phyloP scores from a whole-genome alignment of 176 grass and related monocot genomes.

The Elymus sibiricus region DNA sequence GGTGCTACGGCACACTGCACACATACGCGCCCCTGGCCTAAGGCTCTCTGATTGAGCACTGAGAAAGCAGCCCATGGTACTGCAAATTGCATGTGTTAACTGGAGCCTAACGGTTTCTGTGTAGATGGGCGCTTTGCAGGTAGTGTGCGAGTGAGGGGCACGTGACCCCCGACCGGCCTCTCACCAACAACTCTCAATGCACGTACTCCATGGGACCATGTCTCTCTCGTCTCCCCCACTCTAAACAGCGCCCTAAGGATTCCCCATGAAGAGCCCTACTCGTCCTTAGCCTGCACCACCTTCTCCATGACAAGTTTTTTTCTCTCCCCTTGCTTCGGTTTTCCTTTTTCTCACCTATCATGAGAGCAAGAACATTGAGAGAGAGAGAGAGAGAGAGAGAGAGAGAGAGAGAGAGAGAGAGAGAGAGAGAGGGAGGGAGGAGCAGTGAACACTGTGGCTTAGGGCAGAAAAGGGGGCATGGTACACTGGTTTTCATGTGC shows the following conservation, averaged over 20 bases:
- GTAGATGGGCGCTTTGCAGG: slow-evolving; percentile 30
- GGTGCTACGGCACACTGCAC: neutral
- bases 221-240: slow-evolving; percentile 37
- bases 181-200: slow-evolving; percentile 30
- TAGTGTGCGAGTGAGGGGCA: slow-evolving; percentile 8
- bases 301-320: slow-evolving; percentile 29
- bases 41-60: neutral
- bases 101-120: slow-evolving; percentile 28
- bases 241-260: slow-evolving; percentile 57
- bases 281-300: slow-evolving; percentile 43
- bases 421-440: neutral
- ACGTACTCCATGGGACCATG: slow-evolving; percentile 56
- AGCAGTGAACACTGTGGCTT: slow-evolving; percentile 33
- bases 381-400: neutral
- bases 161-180: slow-evolving; percentile 23
- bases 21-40: neutral
- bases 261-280: slow-evolving; percentile 58
- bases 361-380: slow-evolving; percentile 21
- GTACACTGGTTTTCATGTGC: slow-evolving; percentile 46
- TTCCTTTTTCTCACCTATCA: slow-evolving; percentile 29
- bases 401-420: neutral
- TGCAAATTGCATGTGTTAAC: slow-evolving; percentile 6
- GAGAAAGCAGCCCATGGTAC: neutral
- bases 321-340: neutral
- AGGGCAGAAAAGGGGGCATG: slow-evolving; percentile 32